phyloP scores from a whole-genome alignment of 2,329 filamentous ascomycete genomes.

The Paecilomyces formosus region DNA sequence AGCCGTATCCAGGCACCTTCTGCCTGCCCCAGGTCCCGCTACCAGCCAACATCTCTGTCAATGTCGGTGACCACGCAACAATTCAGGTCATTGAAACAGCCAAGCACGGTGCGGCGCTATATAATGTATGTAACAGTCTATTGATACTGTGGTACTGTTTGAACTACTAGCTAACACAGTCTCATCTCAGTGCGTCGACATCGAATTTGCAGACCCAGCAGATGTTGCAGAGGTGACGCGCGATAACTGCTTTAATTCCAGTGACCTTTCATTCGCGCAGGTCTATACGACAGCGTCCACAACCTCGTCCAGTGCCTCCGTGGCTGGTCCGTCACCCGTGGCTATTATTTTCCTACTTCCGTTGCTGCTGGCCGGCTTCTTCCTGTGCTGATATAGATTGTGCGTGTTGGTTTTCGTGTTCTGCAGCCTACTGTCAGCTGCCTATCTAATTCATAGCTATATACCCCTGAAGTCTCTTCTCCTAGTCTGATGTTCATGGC shows the following conservation, averaged over 20 bases:
- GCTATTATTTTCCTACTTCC: slow-evolving; percentile 16
- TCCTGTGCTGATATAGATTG: slow-evolving; percentile 2
- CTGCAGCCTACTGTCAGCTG: background rate
- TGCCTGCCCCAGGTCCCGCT: slow-evolving; percentile 86
- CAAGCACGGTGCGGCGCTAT: slow-evolving; percentile 74
- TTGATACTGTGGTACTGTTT: background rate
- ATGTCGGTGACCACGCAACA: slow-evolving; percentile 79
- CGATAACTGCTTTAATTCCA: slow-evolving; percentile 84
- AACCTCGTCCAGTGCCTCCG: slow-evolving; percentile 14
- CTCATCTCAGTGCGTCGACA: slow-evolving; percentile 72
- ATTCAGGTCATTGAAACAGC: slow-evolving; percentile 83
- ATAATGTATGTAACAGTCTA: slow-evolving; percentile 53
- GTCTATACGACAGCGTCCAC: slow-evolving; percentile 50
- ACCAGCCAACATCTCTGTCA: slow-evolving; percentile 62
- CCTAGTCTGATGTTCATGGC: background rate
- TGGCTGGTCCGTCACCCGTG: slow-evolving; percentile 1
- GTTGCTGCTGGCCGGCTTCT: slow-evolving; percentile 14
- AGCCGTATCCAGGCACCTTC: slow-evolving; percentile 79
- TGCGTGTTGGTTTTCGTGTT: background rate
- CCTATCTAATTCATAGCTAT: background rate
- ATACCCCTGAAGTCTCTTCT: background rate
- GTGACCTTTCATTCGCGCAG: slow-evolving; percentile 65
- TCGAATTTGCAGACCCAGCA: slow-evolving; percentile 75
- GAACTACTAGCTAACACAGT: slow-evolving; percentile 18
- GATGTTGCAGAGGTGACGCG: slow-evolving; percentile 70